Base-by-base conservation (phyloP, 306 rosid species). In the Albizia julibrissin region DNA sequence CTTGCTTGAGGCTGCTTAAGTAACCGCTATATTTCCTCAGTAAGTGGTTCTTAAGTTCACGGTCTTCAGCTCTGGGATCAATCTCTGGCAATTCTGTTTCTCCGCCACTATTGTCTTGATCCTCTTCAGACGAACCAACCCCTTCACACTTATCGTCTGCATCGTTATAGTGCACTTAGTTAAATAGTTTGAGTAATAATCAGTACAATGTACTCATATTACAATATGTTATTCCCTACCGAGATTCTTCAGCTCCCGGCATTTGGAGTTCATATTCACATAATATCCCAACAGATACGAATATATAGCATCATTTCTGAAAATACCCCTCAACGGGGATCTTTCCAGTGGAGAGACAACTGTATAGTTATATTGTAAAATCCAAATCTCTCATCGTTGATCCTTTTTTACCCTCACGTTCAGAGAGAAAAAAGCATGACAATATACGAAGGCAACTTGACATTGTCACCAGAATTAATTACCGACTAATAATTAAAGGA, bases 1-100 rank as follows among this genome's bases (percentile, higher is more conserved):
- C 95, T 87, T 91, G 95, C 88, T 91, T 91, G 26, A 91, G 93
- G 80, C 95, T 90, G 75, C 95, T 84, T 19, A 91, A 79, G 86
- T 89, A 91, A 24, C 95, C 95, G 71, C 95, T 91, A 26, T 91
- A 91, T 84, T 91, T 91, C 70, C 86, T 89, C 47, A 91, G 76
- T 3, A 91, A 87, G 81, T 91, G 95, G 80, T 88, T 91, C 84
- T 91, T 91, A 12, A 91, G 87, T 64, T 91, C 95, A 62, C 95
- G 86, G 80, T 91, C 95, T 83, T 89, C 95, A 10, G 93, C 93
- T 10, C 95, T 79, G 6, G 95, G 95, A 82, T 91, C 95, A 44
- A 89, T 91, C 84, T 89, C 95, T 1, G 91, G 88, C 13, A 87
- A 72, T 67, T 91, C 95, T 2, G 89, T 89, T 80, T 91, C 93